Conservation (phyloP, 306 rosid genomes). For the Glycine tomentella region DNA sequence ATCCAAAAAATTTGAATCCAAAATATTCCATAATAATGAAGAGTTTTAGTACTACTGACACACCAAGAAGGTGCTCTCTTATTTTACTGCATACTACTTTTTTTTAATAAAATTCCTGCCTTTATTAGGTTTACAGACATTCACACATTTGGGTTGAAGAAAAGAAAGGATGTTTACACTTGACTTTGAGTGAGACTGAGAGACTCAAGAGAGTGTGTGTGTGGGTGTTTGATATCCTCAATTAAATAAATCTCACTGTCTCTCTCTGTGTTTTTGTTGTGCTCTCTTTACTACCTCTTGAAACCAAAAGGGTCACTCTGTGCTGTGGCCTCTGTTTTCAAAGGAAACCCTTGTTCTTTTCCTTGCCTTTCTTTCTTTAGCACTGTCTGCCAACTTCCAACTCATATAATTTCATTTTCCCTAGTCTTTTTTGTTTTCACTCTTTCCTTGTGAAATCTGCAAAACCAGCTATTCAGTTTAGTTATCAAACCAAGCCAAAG, state of each 20-base stretch:
- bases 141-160: conserved; percentile 14
- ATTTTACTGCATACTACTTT: background rate
- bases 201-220: background rate
- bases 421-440: conserved; percentile 2
- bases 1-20: too few species aligned
- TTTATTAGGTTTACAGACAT: conserved; percentile 25
- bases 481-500: conserved; percentile 34
- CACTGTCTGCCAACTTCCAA: conserved; percentile 34
- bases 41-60: too few species aligned
- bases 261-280: background rate
- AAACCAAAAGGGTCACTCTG: conserved; percentile 36
- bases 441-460: conserved; percentile 20
- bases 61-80: too few species aligned
- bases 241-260: conserved; percentile 22
- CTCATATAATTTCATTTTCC: conserved; percentile 24
- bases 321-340: conserved; percentile 43
- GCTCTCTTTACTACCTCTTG: conserved; percentile 25
- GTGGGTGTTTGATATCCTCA: background rate
- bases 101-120: conserved; percentile 6
- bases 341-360: conserved; percentile 46
- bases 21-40: too few species aligned
- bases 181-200: background rate
- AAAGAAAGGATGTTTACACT: background rate
- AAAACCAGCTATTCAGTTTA: conserved; percentile 15
- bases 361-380: background rate